Evolutionary conservation across 164 flowering plant genomes (phyloP).

Genomic region (Buxus sempervirens): DNA sequence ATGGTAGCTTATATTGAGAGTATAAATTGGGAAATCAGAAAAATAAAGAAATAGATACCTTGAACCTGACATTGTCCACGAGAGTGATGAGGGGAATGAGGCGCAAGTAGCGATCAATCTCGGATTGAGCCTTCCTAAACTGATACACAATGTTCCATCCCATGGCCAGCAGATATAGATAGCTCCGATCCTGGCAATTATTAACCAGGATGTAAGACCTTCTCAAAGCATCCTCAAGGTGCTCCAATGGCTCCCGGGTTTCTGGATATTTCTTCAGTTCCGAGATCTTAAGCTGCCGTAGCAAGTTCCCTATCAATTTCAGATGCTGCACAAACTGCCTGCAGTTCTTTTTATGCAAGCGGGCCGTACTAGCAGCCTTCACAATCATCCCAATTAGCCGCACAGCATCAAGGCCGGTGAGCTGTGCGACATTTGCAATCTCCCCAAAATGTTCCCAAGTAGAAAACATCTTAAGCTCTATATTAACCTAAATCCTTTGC

Average conservation of each 20-base stretch:
- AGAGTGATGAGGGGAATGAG: constrained; percentile 72
- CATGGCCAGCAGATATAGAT: constrained; percentile 68
- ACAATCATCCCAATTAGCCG: constrained; percentile 53
- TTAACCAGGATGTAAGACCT: constrained; percentile 57
- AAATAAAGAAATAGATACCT: constrained; percentile 43
- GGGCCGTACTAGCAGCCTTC: constrained; percentile 57
- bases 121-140: constrained; percentile 66
- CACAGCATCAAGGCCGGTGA: constrained; percentile 57
- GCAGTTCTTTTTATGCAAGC: constrained; percentile 76
- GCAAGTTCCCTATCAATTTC: constrained; percentile 67
- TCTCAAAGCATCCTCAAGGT: constrained; percentile 67
- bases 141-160: constrained; percentile 83
- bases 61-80: constrained; percentile 83
- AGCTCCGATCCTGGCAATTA: constrained; percentile 71
- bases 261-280: constrained; percentile 68
- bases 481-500: not conserved
- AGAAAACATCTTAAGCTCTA: constrained; percentile 27
- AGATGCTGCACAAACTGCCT: constrained; percentile 65
- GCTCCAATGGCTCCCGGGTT: constrained; percentile 69
- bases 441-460: constrained; percentile 56
- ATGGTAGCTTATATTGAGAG: not conserved
- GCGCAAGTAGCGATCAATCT: constrained; percentile 63
- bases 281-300: constrained; percentile 61
- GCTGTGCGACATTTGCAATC: constrained; percentile 52
- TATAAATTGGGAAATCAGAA: not conserved